A percentile compares a stretch with the other conserved stretches of the same genome.
These are phyloP conservation scores for Monilinia vaccinii-corymbosi DNA, from an alignment of 2,329 filamentous ascomycete genomes.

Conservation along the genomic window DNA sequence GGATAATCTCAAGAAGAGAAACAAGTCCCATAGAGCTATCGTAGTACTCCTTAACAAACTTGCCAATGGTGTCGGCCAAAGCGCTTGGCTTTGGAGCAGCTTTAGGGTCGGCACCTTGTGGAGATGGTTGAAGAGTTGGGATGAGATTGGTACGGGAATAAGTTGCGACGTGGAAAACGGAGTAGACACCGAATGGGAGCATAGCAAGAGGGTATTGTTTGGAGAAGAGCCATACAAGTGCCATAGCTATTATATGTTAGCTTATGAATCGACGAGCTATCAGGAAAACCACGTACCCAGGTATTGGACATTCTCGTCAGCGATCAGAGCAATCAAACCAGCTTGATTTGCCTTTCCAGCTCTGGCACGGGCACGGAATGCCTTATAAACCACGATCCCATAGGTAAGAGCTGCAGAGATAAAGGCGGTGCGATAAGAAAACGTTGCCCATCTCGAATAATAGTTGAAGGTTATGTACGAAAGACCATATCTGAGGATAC, in stretches of 20 bases:
- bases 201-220: conserved; percentile 85
- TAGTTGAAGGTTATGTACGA: conserved; percentile 88
- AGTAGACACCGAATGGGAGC: conserved; percentile 93
- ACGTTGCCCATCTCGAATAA: conserved; percentile 64
- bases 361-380: conserved; percentile 76
- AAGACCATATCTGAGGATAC: conserved; percentile 71
- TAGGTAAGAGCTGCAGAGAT: conserved; percentile 84
- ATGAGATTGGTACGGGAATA: conserved; percentile 92
- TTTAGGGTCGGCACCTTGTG: conserved; percentile 47
- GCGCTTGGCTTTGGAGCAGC: conserved; percentile 41
- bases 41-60: conserved; percentile 97
- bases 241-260: conserved; percentile 58
- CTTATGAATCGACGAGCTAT: background rate
- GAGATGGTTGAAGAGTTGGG: conserved; percentile 68
- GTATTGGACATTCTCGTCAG: conserved; percentile 97
- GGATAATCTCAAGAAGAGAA: conserved; percentile 73
- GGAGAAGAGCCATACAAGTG: conserved; percentile 86
- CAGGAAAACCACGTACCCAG: conserved; percentile 54
- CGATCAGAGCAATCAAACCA: conserved; percentile 56
- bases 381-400: conserved; percentile 98
- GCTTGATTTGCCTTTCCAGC: conserved; percentile 50
- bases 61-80: conserved; percentile 74
- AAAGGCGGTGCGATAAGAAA: conserved; percentile 87
- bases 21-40: conserved; percentile 93
- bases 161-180: conserved; percentile 94